Evolutionary conservation across 1,284 basidiomycete genomes (phyloP).

Genomic region (Tranzscheliella williamsii): DNA sequence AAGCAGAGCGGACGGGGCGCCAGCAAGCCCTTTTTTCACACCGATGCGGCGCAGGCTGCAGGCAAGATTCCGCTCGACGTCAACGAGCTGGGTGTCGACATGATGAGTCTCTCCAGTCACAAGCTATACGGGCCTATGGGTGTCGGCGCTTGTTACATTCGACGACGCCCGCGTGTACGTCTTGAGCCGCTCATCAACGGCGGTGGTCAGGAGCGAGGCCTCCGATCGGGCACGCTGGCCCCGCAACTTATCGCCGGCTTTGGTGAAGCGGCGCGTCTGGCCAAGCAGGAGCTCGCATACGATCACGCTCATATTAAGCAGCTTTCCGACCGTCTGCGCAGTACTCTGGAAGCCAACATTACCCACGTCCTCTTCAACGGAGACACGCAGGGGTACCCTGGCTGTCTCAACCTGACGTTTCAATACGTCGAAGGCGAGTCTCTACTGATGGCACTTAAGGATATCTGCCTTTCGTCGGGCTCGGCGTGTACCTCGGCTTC

Average conservation of each 20-base stretch:
- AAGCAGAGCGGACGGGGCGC: conserved; percentile 66
- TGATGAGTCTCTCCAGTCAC: conserved; percentile 95
- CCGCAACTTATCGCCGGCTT: conserved; percentile 88
- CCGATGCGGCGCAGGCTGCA: conserved; percentile 93
- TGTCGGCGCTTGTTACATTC: conserved; percentile 89
- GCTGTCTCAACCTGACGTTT: conserved; percentile 91
- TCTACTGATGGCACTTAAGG: conserved; percentile 95
- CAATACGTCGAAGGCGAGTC: conserved; percentile 97
- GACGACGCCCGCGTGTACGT: conserved; percentile 87
- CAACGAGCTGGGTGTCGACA: conserved; percentile 91
- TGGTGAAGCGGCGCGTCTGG: conserved; percentile 91
- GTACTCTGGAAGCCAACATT: conserved; percentile 79
- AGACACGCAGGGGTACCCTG: conserved; percentile 69
- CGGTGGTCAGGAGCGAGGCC: conserved; percentile 94
- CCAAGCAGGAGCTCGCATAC: conserved; percentile 83
- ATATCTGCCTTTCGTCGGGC: conserved; percentile 94
- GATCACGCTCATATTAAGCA: conserved; percentile 79
- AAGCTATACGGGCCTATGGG: conserved; percentile 99
- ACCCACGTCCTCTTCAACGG: conserved; percentile 93
- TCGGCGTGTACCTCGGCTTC: conserved; percentile 98
- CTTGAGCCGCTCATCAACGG: conserved; percentile 93
- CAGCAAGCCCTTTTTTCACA: conserved; percentile 81
- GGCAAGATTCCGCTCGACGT: conserved; percentile 74
- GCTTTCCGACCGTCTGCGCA: conserved; percentile 80
- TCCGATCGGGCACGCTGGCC: conserved; percentile 90